phyloP scores from a whole-genome alignment of 208 protist species.

The Leptomonas pyrrhocoris region DNA sequence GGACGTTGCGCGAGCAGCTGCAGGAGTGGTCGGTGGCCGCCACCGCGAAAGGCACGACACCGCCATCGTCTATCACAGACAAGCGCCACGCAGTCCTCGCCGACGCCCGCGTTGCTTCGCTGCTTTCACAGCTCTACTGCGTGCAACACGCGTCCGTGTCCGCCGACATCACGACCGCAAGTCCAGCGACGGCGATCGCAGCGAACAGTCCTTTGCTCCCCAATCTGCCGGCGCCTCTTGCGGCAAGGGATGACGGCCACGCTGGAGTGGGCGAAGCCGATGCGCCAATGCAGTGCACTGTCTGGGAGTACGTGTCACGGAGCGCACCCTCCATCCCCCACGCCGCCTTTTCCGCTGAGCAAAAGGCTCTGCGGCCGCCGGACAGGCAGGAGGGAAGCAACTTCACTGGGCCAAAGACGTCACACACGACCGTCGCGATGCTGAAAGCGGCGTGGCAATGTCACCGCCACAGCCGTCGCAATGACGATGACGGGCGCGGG shows the following conservation, averaged over 20 bases:
- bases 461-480: neutral
- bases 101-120: neutral
- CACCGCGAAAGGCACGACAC: too few species aligned
- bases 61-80: too few species aligned
- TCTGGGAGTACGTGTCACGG: constrained; percentile 16
- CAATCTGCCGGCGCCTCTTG: neutral
- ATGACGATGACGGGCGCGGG: constrained; percentile 4
- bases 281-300: constrained; percentile 3
- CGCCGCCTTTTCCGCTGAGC: neutral
- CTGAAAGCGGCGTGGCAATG: neutral
- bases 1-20: neutral
- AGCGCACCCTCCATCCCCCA: neutral
- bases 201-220: neutral
- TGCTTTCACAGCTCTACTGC: constrained; percentile 4
- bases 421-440: neutral
- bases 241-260: neutral
- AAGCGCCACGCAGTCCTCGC: neutral
- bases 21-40: too few species aligned
- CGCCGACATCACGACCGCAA: neutral
- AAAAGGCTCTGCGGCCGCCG: neutral
- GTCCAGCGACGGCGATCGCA: neutral
- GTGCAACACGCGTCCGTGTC: neutral
- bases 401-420: neutral
- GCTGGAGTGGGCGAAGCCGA: too few species aligned
- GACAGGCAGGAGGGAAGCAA: neutral